Evolutionary conservation across 495 filamentous ascomycete species (phyloP), one percentile per base, ranked within the genome.

Genomic region (Niebla homalea): DNA sequence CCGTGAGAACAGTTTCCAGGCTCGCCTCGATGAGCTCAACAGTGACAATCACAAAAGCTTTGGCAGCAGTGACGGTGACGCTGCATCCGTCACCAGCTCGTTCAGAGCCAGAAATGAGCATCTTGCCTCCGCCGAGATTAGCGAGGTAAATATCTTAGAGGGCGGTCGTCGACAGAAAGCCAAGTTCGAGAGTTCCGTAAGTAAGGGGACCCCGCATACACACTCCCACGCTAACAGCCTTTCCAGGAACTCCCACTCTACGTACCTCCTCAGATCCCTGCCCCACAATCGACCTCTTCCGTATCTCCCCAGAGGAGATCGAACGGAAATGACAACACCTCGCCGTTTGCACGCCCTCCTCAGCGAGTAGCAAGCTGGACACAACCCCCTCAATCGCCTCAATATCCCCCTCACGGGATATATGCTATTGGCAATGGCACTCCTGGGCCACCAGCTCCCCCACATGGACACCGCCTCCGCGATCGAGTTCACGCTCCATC

Each of bases 181-280:
- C 54, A 95, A 95, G 70, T 98, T 98, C 64, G 88, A 94, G 57
- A 96, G 89, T 68, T 94, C 89, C 57, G 89, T 96, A 77, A 79
- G 88, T 74, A 25, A 52, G 51, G 6, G 29, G 15, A 35, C 52
- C 20, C 61, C 51, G 56, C 15, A 40, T 53, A 55, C 44, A 43
- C 57, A 53, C 57, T 39, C 10, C 21, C 39, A 7, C 20, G 42
- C 49, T 51, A 26, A 52, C 49, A 32, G 36, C 56, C 51, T 58
- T 51, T 57, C 53, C 25, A 98, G 92, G 90, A 96, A 74, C 73
- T 98, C 22, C 92, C 92, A 5, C 73, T 98, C 36, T 98, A 94
- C 61, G 89, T 86, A 40, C 90, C 92, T 56, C 87, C 87, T 48
- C 89, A 94, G 67, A 88, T 94, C 62, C 89, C 89, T 48, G 79